Evolutionary conservation across 495 filamentous ascomycete genomes (phyloP).

Genomic region (Clohesyomyces aquaticus): DNA sequence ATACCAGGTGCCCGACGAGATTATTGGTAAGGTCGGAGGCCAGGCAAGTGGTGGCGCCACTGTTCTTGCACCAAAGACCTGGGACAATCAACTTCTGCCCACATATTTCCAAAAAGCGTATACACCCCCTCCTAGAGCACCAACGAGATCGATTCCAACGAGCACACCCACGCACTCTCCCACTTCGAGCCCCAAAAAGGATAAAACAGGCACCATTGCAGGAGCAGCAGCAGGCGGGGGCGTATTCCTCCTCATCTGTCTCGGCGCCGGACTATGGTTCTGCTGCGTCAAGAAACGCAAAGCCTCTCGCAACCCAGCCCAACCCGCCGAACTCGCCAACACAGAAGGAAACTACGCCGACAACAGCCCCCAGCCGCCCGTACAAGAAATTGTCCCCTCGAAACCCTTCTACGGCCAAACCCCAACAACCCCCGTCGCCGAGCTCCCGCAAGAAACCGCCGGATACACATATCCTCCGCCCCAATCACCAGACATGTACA

Average conservation of each 20-base stretch:
- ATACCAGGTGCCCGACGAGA: constrained; percentile 50
- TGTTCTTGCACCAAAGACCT: not conserved
- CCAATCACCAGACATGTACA: not conserved
- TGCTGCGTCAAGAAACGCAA: not conserved
- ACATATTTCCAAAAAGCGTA: not conserved
- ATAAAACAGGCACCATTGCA: not conserved
- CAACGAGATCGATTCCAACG: constrained; percentile 5
- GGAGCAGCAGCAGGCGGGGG: not conserved
- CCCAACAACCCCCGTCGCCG: not conserved
- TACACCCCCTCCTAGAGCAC: not conserved
- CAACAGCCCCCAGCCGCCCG: too few relatives aligned
- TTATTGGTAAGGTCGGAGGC: constrained; percentile 50
- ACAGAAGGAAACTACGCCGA: not conserved
- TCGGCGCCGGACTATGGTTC: not conserved
- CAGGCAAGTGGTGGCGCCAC: constrained; percentile 9
- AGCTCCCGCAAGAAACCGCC: not conserved
- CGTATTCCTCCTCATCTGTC: not conserved
- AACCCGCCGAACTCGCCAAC: not conserved
- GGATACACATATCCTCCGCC: not conserved
- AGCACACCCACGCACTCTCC: not conserved
- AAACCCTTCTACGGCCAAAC: not conserved
- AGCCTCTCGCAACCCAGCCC: not conserved
- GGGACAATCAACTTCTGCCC: not conserved
- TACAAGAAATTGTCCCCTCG: too few relatives aligned
- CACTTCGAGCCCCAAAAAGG: not conserved